A percentile compares a stretch with the other conserved stretches of the same genome.
Evolutionary conservation across 2,329 filamentous ascomycete genomes (phyloP).

Genomic region (Coniochaeta sp.): DNA sequence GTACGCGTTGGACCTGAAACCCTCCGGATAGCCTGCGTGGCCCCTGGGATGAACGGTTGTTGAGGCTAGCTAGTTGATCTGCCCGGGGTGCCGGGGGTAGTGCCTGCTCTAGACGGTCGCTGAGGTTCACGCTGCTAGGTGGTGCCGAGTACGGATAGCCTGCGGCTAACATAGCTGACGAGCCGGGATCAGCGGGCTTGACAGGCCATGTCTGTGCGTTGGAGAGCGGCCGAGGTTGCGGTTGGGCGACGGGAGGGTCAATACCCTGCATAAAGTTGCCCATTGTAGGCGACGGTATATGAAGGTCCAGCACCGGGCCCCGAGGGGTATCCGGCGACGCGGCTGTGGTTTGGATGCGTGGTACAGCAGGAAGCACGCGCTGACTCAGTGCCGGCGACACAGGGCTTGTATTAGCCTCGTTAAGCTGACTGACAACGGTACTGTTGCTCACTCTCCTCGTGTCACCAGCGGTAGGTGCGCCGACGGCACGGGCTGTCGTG

Average conservation of each 20-base stretch:
- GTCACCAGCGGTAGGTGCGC: slow-evolving; percentile 9
- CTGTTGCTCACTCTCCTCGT: slow-evolving; percentile 10
- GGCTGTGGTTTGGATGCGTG: slow-evolving; percentile 12
- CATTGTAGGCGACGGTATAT: slow-evolving; percentile 20
- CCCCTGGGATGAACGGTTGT: slow-evolving; percentile 28
- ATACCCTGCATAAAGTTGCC: slow-evolving; percentile 14
- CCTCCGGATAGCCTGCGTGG: slow-evolving; percentile 36
- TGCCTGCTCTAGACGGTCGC: slow-evolving; percentile 25
- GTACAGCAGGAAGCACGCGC: slow-evolving; percentile 10
- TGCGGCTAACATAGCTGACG: slow-evolving; percentile 10
- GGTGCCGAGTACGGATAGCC: slow-evolving; percentile 37
- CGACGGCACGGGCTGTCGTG: slow-evolving; percentile 8
- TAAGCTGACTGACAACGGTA: slow-evolving; percentile 1
- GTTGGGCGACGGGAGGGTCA: slow-evolving; percentile 3
- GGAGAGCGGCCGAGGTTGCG: slow-evolving; percentile 17
- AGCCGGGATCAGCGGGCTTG: slow-evolving; percentile 16
- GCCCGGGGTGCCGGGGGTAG: slow-evolving; percentile 31
- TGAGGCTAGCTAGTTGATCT: slow-evolving; percentile 30
- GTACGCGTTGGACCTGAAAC: slow-evolving; percentile 34
- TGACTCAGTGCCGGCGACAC: slow-evolving; percentile 10
- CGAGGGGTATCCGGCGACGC: slow-evolving; percentile 11
- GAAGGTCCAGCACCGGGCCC: slow-evolving; percentile 20
- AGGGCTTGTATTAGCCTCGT: slow-evolving; percentile 3
- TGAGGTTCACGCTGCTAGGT: slow-evolving; percentile 20
- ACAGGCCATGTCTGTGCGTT: slow-evolving; percentile 42